Conservation (phyloP, 352 stramenopile species). For the Peronospora belbahrii region DNA sequence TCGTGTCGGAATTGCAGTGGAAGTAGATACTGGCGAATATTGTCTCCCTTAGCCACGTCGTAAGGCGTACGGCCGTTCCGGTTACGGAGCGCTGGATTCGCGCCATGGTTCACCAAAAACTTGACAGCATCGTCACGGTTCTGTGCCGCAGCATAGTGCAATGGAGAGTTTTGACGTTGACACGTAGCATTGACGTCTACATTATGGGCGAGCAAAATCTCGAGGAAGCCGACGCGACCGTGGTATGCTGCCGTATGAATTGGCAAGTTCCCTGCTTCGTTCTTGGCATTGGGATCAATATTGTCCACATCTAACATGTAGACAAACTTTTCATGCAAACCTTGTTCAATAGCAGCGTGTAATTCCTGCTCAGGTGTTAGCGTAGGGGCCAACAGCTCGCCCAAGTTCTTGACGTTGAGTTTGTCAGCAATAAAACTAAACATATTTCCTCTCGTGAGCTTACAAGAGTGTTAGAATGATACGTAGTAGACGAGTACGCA, state of each 20-base stretch:
- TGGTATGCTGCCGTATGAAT: constrained; percentile 84
- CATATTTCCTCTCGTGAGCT: constrained; percentile 31
- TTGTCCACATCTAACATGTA: constrained; percentile 63
- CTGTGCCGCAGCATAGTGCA: constrained; percentile 80
- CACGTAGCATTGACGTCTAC: constrained; percentile 66
- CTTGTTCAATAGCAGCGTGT: constrained; percentile 68
- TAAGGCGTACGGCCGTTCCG: constrained; percentile 72
- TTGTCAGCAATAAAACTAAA: constrained; percentile 86
- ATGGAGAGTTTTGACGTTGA: constrained; percentile 63
- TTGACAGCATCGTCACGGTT: constrained; percentile 67
- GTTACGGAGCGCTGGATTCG: constrained; percentile 77
- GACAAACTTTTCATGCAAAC: constrained; percentile 62
- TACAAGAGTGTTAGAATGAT: too few relatives aligned
- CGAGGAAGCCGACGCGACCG: constrained; percentile 62
- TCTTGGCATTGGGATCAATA: constrained; percentile 60
- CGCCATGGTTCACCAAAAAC: constrained; percentile 58
- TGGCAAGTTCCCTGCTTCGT: constrained; percentile 65
- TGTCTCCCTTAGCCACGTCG: constrained; percentile 80
- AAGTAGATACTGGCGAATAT: constrained; percentile 77
- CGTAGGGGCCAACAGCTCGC: constrained; percentile 80
- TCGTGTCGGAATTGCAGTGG: constrained; percentile 85
- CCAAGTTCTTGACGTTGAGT: constrained; percentile 86
- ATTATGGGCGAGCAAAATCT: constrained; percentile 56
- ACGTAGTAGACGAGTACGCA: too few relatives aligned
- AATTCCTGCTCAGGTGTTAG: constrained; percentile 84